These are phyloP conservation scores for Adansonia rubrostipa DNA, from an alignment of 441 rosid species.

Conservation along the genomic window DNA sequence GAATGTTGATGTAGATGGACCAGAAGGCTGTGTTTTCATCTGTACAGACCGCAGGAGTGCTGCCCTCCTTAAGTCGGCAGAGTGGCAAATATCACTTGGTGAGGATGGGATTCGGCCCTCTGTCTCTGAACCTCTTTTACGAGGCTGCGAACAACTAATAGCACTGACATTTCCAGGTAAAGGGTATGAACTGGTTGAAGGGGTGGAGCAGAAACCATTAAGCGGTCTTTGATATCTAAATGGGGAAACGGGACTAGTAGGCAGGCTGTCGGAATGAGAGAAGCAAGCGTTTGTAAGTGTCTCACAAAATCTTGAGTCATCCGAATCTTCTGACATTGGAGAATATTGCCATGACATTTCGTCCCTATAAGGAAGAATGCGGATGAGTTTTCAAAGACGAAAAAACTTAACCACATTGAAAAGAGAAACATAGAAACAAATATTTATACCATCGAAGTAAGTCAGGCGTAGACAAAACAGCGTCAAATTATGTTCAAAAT, in stretches of 20 bases:
- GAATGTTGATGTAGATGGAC: constrained; percentile 35
- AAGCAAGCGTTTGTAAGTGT: constrained; percentile 51
- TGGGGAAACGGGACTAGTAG: constrained; percentile 90
- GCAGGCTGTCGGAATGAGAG: constrained; percentile 68
- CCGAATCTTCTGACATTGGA: constrained; percentile 95
- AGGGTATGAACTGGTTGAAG: constrained; percentile 41
- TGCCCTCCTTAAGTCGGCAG: constrained; percentile 87
- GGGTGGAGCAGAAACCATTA: constrained; percentile 47
- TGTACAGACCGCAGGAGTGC: constrained; percentile 92
- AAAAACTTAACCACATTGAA: neutral
- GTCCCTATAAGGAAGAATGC: constrained; percentile 56
- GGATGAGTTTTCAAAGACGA: neutral
- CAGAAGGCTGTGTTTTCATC: constrained; percentile 81
- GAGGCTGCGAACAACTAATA: constrained; percentile 52
- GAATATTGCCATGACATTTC: constrained; percentile 84
- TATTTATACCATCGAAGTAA: neutral
- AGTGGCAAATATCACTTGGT: constrained; percentile 96
- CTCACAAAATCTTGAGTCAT: constrained; percentile 73
- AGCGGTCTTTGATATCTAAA: constrained; percentile 65
- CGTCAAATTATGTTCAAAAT: neutral
- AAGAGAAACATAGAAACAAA: neutral
- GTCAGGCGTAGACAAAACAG: neutral
- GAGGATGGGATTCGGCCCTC: constrained; percentile 94
- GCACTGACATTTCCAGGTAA: constrained; percentile 39
- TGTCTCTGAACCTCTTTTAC: constrained; percentile 81